Conservation (phyloP, 2,329 filamentous ascomycete genomes). For the Clonostachys rosea region DNA sequence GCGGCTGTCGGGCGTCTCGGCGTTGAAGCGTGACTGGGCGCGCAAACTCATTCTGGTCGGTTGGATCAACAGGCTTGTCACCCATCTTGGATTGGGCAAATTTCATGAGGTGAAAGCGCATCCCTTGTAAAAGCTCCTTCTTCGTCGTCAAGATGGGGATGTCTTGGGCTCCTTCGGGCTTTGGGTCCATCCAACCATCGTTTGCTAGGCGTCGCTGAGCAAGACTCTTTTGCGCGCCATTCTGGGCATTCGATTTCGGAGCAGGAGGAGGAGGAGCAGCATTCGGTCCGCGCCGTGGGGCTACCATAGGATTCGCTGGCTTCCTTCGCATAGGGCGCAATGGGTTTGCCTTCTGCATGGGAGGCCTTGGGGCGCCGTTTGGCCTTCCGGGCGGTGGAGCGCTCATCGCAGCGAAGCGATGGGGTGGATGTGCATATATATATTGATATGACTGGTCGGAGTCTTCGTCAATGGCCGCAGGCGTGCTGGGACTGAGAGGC, state of each 20-base stretch:
- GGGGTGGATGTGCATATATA: too few relatives aligned
- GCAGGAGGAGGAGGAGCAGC: not conserved
- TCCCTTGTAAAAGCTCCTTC: conserved; percentile 69
- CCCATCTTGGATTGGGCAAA: conserved; percentile 56
- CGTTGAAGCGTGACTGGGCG: conserved; percentile 86
- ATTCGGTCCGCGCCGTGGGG: conserved; percentile 31
- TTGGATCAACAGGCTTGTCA: conserved; percentile 62
- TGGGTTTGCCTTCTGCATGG: conserved; percentile 22
- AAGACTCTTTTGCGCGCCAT: not conserved
- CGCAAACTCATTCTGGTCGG: conserved; percentile 72
- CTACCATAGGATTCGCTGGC: conserved; percentile 58
- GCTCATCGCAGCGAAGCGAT: conserved; percentile 30
- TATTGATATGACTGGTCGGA: too few relatives aligned
- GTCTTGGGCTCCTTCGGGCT: conserved; percentile 40
- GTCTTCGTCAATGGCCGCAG: too few relatives aligned
- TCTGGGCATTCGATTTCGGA: not conserved
- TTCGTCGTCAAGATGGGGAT: conserved; percentile 79
- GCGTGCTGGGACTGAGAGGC: too few relatives aligned
- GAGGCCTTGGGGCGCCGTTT: conserved; percentile 18
- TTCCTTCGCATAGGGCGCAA: conserved; percentile 32
- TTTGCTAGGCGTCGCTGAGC: conserved; percentile 38
- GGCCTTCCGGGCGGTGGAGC: conserved; percentile 27
- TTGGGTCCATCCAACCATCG: conserved; percentile 54
- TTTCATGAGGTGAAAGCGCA: conserved; percentile 85
- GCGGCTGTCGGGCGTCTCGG: conserved; percentile 72